Evolutionary conservation across 768 basidiomycete genomes (phyloP), one percentile per base, ranked within the genome.

Genomic region (Boletellus ananas): DNA sequence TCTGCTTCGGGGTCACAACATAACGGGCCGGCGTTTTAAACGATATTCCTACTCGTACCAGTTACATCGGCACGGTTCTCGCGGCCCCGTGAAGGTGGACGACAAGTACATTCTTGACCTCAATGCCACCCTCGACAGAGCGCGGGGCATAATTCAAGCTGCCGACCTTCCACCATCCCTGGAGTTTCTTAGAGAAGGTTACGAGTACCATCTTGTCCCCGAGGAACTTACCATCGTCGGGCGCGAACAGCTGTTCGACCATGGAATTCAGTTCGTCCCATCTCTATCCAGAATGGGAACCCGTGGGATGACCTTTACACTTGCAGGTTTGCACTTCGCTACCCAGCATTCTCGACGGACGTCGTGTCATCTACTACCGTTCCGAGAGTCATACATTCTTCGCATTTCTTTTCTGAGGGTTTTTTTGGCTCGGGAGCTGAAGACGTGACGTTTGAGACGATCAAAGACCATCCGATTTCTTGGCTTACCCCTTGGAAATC

Each of bases 21-120:
- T 25, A 16, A 36, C 12, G 4, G 18, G 12, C 7, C 8, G 0
- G 9, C 21, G 4, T 16, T 1, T 21, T 16, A 36, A 34, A 34
- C 35, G 27, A 23, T 36, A 3, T 50, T 16, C 14, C 11, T 17
- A 23, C 27, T 17, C 13, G 35, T 20, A 3, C 11, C 38, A 75
- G 74, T 63, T 76, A 56, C 70, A 70, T 51, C 58, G 74, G 16
- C 75, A 76, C 49, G 75, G 75, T 20, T 69, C 68, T 46, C 72
- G 74, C 35, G 69, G 63, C 53, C 74, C 71, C 13, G 52, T 51
- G 9, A 29, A 4, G 13, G 45, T 33, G 6, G 65, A 66, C 60
- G 59, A 60, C 14, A 6, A 14, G 23, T 66, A 58, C 51, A 69
- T 74, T 41, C 53, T 56, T 1, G 46, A 65, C 43, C 67, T 76